Evolutionary conservation across 139 green algal genomes (phyloP).

Genomic region (Chlamydomonas sphaeroides): DNA sequence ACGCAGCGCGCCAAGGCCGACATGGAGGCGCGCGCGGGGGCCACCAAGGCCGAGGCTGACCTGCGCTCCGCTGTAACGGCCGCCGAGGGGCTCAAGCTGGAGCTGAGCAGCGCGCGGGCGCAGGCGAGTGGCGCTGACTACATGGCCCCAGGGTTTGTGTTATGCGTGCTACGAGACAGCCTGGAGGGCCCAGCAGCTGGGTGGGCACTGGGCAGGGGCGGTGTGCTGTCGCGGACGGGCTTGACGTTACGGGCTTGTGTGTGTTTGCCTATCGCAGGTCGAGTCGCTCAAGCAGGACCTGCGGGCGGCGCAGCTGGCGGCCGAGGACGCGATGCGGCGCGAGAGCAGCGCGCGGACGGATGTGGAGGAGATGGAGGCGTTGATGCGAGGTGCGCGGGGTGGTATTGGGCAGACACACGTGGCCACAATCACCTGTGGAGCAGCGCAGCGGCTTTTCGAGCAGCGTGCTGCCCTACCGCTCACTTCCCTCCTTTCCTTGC

Average conservation of each 20-base stretch:
- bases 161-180: no score
- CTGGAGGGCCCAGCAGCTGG: no score
- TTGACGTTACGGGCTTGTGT: no score
- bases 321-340: constrained; percentile 28
- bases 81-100: constrained; percentile 24
- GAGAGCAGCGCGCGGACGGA: constrained; percentile 18
- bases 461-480: no score
- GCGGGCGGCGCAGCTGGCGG: constrained; percentile 21
- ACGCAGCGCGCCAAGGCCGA: constrained; percentile 23
- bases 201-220: no score
- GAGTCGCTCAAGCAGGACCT: constrained; percentile 7
- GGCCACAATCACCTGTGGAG: no score
- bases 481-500: no score
- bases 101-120: neutral
- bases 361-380: constrained; percentile 36
- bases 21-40: constrained; percentile 25
- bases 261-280: neutral
- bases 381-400: constrained; percentile 33
- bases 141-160: neutral
- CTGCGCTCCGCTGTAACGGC: constrained; percentile 23
- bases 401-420: no score
- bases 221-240: no score
- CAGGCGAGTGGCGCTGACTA: no score
- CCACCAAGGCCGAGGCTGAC: constrained; percentile 29
- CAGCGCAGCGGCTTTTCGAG: no score